These are phyloP conservation scores for Aspergillus mulundensis DNA, from an alignment of 495 filamentous ascomycete species.

Conservation along the genomic window DNA sequence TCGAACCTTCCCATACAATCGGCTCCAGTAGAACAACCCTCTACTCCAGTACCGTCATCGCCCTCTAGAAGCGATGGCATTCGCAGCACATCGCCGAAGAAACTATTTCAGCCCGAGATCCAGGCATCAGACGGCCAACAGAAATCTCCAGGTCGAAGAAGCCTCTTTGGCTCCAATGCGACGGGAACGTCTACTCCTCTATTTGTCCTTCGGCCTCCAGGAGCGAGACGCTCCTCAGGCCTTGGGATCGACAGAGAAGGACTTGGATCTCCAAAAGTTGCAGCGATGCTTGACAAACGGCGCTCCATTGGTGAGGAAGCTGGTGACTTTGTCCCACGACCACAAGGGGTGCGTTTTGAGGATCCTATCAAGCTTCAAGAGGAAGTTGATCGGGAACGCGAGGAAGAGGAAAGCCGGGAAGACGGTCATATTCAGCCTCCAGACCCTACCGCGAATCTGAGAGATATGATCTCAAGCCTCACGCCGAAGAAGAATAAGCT, in stretches of 20 bases:
- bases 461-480: conserved; percentile 72
- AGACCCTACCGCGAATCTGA: conserved; percentile 61
- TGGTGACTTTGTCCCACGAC: conserved; percentile 53
- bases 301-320: conserved; percentile 66
- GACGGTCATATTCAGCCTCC: conserved; percentile 51
- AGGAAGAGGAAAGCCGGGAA: conserved; percentile 58
- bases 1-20: conserved; percentile 47
- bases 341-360: conserved; percentile 57
- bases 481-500: conserved; percentile 70
- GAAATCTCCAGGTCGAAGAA: conserved; percentile 34
- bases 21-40: conserved; percentile 45
- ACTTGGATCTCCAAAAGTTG: conserved; percentile 73
- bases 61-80: conserved; percentile 44
- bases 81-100: conserved; percentile 51
- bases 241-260: conserved; percentile 71
- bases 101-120: conserved; percentile 48
- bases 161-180: conserved; percentile 56
- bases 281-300: conserved; percentile 68
- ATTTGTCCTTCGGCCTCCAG: conserved; percentile 61
- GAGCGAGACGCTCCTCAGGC: conserved; percentile 61
- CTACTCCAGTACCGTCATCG: conserved; percentile 51
- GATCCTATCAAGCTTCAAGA: conserved; percentile 62
- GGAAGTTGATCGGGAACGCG: conserved; percentile 65
- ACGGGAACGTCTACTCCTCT: conserved; percentile 59
- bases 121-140: conserved; percentile 36